Evolutionary conservation across 371 early-diverging fungal genomes (phyloP), one percentile per base, ranked within the genome.

Genomic region (Saksenaea vasiformis): DNA sequence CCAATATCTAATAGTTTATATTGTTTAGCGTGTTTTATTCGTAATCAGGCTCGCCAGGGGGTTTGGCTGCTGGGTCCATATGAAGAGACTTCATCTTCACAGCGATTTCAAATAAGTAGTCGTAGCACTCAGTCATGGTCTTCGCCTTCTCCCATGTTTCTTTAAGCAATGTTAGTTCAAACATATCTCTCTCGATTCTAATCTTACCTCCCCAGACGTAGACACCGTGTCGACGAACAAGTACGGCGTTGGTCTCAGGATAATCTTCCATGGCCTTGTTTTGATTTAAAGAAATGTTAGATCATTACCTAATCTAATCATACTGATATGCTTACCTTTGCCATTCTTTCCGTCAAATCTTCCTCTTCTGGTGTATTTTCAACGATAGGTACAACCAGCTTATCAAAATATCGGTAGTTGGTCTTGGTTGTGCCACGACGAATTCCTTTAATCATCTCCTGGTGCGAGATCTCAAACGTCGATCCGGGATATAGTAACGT

Each of bases 401-500:
- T 91, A 69, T 97, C 96, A 72, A 87, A 90, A 69, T 93, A 95
- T 31, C 83, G 62, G 35, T 87, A 74, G 67, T 85, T 87, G 1
- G 80, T 73, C 53, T 83, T 79, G 22, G 84, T 77, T 31, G 85
- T 82, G 2, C 95, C 97, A 55, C 86, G 85, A 41, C 93, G 82
- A 62, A 98, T 98, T 11, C 98, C 98, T 80, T 98, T 98, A 78
- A 98, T 98, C 98, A 97, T 97, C 74, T 98, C 98, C 77, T 96
- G 97, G 72, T 97, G 95, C 10, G 95, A 92, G 56, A 98, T 95
- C n/a, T 76, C 76, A 74, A 93, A 93, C 35, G 82, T 86, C 17
- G 83, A 72, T 22, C 90, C 90, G 15, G 84, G 77, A 60, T 73
- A 90, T 54, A 97, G 70, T 73, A 98, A 71, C 0, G 98, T 97